Percentiles rank a stretch among this genome's conserved stretches.
Conservation (phyloP, 306 rosid genomes). For the Quercus alba region DNA sequence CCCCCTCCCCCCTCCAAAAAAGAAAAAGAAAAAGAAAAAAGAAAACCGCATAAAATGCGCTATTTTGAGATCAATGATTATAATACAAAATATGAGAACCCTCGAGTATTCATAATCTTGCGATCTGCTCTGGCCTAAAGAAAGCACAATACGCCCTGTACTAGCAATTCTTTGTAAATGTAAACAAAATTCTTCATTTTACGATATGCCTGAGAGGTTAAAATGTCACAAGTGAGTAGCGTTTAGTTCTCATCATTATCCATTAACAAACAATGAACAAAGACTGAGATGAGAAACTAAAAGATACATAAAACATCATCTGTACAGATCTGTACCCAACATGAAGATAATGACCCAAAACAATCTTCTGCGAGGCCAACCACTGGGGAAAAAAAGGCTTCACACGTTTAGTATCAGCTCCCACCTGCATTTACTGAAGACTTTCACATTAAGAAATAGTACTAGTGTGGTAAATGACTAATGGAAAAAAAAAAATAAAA, state of each 20-base stretch:
- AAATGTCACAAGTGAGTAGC: slow-evolving; percentile 27
- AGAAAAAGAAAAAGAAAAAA: too few species aligned
- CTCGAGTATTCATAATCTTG: too few species aligned
- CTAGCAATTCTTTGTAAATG: slow-evolving; percentile 22
- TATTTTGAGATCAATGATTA: too few species aligned
- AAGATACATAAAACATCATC: slow-evolving; percentile 45
- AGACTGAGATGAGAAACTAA: slow-evolving; percentile 60
- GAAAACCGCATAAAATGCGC: too few species aligned
- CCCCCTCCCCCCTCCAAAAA: too few species aligned
- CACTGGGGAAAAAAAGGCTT: neutral
- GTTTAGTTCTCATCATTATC: slow-evolving; percentile 57
- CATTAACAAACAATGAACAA: slow-evolving; percentile 36
- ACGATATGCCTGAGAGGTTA: slow-evolving; percentile 36
- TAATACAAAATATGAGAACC: too few species aligned
- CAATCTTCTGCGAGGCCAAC: slow-evolving; percentile 38
- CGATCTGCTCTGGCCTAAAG: too few species aligned
- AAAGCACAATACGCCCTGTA: slow-evolving; percentile 1
- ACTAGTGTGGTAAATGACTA: neutral
- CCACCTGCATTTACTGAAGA: slow-evolving; percentile 79
- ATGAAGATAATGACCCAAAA: slow-evolving; percentile 22
- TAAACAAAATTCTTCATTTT: slow-evolving; percentile 42
- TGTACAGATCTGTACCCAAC: slow-evolving; percentile 50
- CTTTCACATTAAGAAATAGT: slow-evolving; percentile 31
- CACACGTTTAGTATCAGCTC: slow-evolving; percentile 33
- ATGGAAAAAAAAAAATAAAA: neutral